Percentiles rank a stretch among this genome's conserved stretches.
Conservation (phyloP, 2,329 filamentous ascomycete species). For the Stylonectria norvegica region DNA sequence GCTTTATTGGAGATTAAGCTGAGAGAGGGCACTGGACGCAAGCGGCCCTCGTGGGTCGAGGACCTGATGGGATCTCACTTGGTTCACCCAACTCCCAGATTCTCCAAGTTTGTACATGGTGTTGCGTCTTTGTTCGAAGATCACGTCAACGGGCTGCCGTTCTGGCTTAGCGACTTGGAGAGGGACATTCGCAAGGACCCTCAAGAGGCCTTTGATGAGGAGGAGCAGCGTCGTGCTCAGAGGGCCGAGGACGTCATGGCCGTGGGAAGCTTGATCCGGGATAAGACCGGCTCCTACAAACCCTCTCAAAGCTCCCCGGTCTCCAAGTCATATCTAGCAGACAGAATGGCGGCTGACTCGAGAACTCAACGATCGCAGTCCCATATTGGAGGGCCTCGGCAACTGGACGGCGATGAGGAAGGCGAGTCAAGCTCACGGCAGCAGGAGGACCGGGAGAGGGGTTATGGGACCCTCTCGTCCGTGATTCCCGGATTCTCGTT, state of each 20-base stretch:
- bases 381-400: constrained; percentile 23
- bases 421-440: constrained; percentile 37
- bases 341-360: constrained; percentile 49
- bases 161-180: constrained; percentile 91
- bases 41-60: constrained; percentile 79
- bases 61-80: constrained; percentile 92
- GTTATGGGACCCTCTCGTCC: constrained; percentile 60
- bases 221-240: constrained; percentile 78
- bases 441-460: constrained; percentile 30
- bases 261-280: constrained; percentile 81
- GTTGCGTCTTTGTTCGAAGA: constrained; percentile 91
- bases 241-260: constrained; percentile 83
- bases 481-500: constrained; percentile 81
- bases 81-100: constrained; percentile 81
- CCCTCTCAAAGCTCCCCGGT: constrained; percentile 63
- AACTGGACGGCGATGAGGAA: constrained; percentile 31
- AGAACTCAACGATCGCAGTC: constrained; percentile 31
- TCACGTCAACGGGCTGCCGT: constrained; percentile 91
- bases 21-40: constrained; percentile 60
- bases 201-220: constrained; percentile 83
- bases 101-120: constrained; percentile 96
- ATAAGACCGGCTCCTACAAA: constrained; percentile 51
- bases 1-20: constrained; percentile 92
- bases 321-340: constrained; percentile 61
- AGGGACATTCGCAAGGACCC: constrained; percentile 93